Evolutionary conservation across 345 rosid genomes (phyloP).

Genomic region (Citrus trifoliata): DNA sequence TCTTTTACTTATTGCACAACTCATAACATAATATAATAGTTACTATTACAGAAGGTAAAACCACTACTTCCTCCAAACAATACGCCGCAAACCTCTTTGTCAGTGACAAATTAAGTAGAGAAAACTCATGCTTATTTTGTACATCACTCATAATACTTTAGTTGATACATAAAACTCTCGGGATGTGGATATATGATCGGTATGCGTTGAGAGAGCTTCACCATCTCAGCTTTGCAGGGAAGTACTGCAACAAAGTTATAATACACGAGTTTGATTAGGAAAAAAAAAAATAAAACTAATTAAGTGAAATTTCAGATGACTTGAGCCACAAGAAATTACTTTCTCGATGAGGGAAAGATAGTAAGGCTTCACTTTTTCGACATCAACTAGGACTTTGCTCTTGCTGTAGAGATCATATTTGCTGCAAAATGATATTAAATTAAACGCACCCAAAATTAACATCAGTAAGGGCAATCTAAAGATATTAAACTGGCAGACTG

Average conservation of each 20-base stretch:
- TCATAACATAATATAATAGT: background rate
- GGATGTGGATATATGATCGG: background rate
- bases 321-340: background rate
- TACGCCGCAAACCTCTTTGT: background rate
- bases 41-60: background rate
- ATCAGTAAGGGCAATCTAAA: background rate
- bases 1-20: background rate
- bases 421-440: background rate
- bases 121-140: background rate
- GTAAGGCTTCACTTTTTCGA: background rate
- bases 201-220: background rate
- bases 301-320: too few relatives aligned
- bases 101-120: background rate
- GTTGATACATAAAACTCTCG: background rate
- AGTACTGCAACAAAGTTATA: background rate
- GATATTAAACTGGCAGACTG: background rate
- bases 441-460: too few relatives aligned
- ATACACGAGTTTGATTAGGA: too few relatives aligned
- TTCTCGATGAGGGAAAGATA: background rate
- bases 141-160: background rate
- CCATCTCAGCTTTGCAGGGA: background rate
- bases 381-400: background rate
- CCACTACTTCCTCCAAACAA: background rate
- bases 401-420: background rate
- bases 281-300: too few relatives aligned